Base-by-base conservation (phyloP, 352 stramenopile genomes). In the Thraustotheca clavata region DNA sequence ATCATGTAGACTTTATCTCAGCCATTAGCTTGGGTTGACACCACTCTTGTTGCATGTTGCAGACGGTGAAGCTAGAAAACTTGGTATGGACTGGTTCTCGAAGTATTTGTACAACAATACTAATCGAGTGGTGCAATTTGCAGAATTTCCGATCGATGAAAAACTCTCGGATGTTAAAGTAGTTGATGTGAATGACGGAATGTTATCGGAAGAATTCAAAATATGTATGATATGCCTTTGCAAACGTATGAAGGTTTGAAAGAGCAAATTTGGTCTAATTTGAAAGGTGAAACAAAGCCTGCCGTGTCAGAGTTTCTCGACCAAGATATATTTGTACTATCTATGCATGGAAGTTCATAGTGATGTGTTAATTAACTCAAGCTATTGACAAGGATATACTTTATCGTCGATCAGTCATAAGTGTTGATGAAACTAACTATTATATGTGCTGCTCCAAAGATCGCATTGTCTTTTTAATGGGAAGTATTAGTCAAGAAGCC, bases 101-200 rank as follows among this genome's bases (percentile, higher is more conserved):
- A 34, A 60, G 29, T 38, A 47, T 38, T 9, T 60, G 20, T 60
- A 46, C 50, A 34, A 60, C 50, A 60, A 60, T 38, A 60, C 50
- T 20, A 20, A 43, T 14, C 31, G 50, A 4, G 27, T 60, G 29
- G 2, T 46, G 14, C 34, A 18, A 12, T 16, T 16, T 11, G 9
- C 9, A 8, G 3, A 1, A 22, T 46, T 60, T 43, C 29, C 50
- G 27, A 8, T 6, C 1, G 27, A 11, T 9, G 43, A 31, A 1
- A 9, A 9, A 11, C 2, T 52, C 11, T 3, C 7, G 9, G 43
- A 52, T 31, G n/a, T 2, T 9, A 7, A 35, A 1, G 6, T 52
- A 8, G 9, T 52, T 2, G 43, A 52, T 1, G 43, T 24, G 12
- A n/a, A n/a, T n/a, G n/a, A n/a, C n/a, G 43, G 43, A 2, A 52